Evolutionary conservation across 1,139 yeast species (phyloP).

Genomic region (Arxiozyma slooffiae): DNA sequence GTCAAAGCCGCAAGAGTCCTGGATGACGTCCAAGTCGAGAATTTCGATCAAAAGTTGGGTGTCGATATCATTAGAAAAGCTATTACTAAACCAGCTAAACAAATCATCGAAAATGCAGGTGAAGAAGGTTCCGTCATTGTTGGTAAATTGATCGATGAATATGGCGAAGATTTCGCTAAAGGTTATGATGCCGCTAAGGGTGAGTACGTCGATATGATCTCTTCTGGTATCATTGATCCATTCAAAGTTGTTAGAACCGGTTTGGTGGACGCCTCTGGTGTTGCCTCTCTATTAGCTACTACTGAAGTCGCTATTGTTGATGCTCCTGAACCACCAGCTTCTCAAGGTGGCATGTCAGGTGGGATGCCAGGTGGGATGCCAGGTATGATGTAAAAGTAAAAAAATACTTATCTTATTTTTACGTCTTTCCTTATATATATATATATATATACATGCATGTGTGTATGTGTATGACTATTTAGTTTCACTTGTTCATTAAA

Average conservation of each 20-base stretch:
- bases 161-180: conserved; percentile 73
- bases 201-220: conserved; percentile 91
- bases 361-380: conserved; percentile 52
- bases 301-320: conserved; percentile 98
- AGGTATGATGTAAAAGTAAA: conserved; percentile 24
- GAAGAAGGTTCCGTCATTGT: conserved; percentile 97
- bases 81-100: conserved; percentile 92
- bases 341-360: conserved; percentile 52
- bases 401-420: not conserved
- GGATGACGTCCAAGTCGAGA: conserved; percentile 69
- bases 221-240: conserved; percentile 97
- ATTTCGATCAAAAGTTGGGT: conserved; percentile 97
- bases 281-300: conserved; percentile 94
- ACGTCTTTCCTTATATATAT: too few relatives aligned
- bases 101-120: conserved; percentile 97
- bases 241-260: conserved; percentile 98
- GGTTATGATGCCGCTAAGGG: conserved; percentile 95
- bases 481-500: conserved; percentile 1
- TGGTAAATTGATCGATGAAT: conserved; percentile 80
- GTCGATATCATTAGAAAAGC: conserved; percentile 93
- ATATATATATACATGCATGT: not conserved
- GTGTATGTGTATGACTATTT: not conserved
- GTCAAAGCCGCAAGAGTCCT: conserved; percentile 84
- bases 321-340: conserved; percentile 82
- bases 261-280: conserved; percentile 94